A percentile compares a stretch with the other conserved stretches of the same genome.
These are phyloP conservation scores for Pisolithus tinctorius DNA, from an alignment of 768 basidiomycete genomes.

Conservation along the genomic window DNA sequence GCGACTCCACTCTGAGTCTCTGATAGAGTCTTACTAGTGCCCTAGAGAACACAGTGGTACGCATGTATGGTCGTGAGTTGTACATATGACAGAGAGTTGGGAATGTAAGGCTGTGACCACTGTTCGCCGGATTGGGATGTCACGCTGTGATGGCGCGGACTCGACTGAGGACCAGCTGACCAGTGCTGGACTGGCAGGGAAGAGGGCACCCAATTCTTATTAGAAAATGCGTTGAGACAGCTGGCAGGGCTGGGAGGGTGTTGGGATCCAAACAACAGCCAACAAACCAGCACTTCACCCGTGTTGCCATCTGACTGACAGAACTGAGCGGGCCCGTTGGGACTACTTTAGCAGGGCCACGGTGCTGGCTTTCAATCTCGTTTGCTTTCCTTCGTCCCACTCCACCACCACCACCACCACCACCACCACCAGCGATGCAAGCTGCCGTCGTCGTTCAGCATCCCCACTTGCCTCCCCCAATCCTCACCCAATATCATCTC, in stretches of 20 bases:
- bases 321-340: conserved; percentile 6
- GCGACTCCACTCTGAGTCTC: too few relatives aligned
- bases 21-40: too few relatives aligned
- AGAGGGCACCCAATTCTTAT: neutral
- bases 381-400: conserved; percentile 15
- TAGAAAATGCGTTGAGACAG: neutral
- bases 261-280: conserved; percentile 15
- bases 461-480: conserved; percentile 54
- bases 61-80: too few relatives aligned
- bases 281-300: conserved; percentile 28
- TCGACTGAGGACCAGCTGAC: neutral
- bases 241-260: too few relatives aligned
- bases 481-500: conserved; percentile 62
- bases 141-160: neutral
- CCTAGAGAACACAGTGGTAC: too few relatives aligned
- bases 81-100: neutral
- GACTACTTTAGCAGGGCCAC: conserved; percentile 23
- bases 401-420: conserved; percentile 48
- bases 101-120: neutral
- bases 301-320: conserved; percentile 29
- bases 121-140: neutral
- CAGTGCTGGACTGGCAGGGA: neutral
- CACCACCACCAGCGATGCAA: conserved; percentile 51
- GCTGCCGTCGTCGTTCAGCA: conserved; percentile 49
- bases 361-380: conserved; percentile 32